Percentiles rank a stretch among this genome's conserved stretches.
These are phyloP conservation scores for Fomitopsis serialis DNA, from an alignment of 768 basidiomycete species.

Conservation along the genomic window DNA sequence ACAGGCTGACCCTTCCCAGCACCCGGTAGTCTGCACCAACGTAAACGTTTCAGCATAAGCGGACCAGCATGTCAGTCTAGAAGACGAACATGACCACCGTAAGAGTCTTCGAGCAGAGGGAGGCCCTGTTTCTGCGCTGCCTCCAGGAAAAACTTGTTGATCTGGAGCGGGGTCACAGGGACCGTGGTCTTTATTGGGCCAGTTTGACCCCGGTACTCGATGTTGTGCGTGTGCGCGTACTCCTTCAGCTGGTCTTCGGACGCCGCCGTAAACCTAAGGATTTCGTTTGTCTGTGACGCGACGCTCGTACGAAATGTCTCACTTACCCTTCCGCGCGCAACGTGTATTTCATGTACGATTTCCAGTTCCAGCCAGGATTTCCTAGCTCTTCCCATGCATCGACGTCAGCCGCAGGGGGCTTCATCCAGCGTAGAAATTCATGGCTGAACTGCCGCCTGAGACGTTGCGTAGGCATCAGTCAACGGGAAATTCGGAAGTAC, in stretches of 20 bases:
- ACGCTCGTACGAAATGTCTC: neutral
- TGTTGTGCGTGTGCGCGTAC: neutral
- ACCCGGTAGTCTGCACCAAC: neutral
- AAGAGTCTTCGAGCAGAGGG: neutral
- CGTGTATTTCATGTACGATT: slow-evolving; percentile 23
- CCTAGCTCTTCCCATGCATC: slow-evolving; percentile 42
- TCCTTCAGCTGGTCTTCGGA: neutral
- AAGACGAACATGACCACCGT: slow-evolving; percentile 4
- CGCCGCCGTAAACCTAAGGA: neutral
- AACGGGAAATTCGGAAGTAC: neutral
- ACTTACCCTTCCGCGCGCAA: slow-evolving; percentile 25
- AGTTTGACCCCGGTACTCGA: neutral
- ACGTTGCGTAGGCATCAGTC: neutral
- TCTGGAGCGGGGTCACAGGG: neutral
- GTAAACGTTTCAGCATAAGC: neutral
- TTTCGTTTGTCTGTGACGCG: too few relatives aligned
- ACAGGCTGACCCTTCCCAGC: slow-evolving; percentile 3
- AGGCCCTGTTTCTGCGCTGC: neutral
- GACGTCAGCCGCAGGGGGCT: slow-evolving; percentile 25
- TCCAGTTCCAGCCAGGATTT: slow-evolving; percentile 53
- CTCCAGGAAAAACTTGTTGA: neutral
- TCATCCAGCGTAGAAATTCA: slow-evolving; percentile 36
- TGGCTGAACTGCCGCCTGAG: slow-evolving; percentile 32
- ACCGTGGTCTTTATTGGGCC: slow-evolving; percentile 2
- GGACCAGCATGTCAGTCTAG: neutral